phyloP scores from a whole-genome alignment of 352 stramenopile species.

The Bremia lactucae region DNA sequence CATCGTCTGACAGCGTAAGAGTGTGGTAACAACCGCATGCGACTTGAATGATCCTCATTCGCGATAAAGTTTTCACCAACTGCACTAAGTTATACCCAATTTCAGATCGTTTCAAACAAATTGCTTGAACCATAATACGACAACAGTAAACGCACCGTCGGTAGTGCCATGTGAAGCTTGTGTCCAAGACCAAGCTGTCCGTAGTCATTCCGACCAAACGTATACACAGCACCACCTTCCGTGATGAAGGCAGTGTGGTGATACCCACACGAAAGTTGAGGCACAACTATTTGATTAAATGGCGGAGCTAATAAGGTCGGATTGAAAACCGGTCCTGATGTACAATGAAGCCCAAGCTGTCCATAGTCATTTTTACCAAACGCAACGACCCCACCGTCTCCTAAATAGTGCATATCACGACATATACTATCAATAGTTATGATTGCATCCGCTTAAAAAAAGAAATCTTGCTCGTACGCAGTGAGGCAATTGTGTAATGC shows the following conservation, averaged over 20 bases:
- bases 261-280: constrained; percentile 84
- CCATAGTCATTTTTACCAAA: constrained; percentile 91
- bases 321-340: constrained; percentile 31
- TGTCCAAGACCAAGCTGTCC: constrained; percentile 88
- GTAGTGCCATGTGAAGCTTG: constrained; percentile 42
- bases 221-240: constrained; percentile 56
- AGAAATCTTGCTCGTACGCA: constrained; percentile 39
- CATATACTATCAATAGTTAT: background rate
- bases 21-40: constrained; percentile 84
- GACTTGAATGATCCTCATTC: constrained; percentile 55
- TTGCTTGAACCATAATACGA: background rate
- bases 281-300: constrained; percentile 55
- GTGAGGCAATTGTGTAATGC: constrained; percentile 76
- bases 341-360: constrained; percentile 71
- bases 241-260: constrained; percentile 85
- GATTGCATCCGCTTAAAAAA: too few species aligned
- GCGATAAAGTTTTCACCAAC: constrained; percentile 37
- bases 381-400: constrained; percentile 53
- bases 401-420: constrained; percentile 7
- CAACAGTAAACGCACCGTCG: constrained; percentile 31
- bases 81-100: too few species aligned
- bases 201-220: constrained; percentile 90
- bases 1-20: constrained; percentile 68
- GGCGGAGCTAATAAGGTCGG: constrained; percentile 36
- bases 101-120: too few species aligned